Evolutionary conservation across 169 alveolate genomes (phyloP).

Genomic region (Babesia ovata): DNA sequence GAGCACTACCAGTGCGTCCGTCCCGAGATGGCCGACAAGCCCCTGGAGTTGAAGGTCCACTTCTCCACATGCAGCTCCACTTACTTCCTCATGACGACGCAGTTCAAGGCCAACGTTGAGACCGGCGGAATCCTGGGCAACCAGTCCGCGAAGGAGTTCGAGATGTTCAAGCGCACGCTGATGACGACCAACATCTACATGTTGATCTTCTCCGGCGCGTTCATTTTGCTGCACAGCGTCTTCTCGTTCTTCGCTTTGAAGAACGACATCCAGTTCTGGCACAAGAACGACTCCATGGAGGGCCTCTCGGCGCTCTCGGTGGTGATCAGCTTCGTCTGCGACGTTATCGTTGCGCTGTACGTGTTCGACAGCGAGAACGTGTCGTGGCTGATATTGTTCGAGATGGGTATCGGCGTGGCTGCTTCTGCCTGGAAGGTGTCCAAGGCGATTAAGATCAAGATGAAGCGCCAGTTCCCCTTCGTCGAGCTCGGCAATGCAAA

Average conservation of each 20-base stretch:
- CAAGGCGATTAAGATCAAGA: constrained; percentile 88
- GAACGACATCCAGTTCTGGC: constrained; percentile 94
- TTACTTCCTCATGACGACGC: constrained; percentile 34
- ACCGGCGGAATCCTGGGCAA: constrained; percentile 35
- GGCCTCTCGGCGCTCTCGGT: constrained; percentile 93
- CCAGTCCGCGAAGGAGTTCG: constrained; percentile 77
- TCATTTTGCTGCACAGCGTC: constrained; percentile 84
- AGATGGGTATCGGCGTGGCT: constrained; percentile 87
- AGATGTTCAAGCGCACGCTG: constrained; percentile 85
- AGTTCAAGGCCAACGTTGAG: constrained; percentile 37
- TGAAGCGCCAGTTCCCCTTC: constrained; percentile 84
- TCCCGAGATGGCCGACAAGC: constrained; percentile 1
- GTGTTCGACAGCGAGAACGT: constrained; percentile 91
- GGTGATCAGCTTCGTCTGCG: constrained; percentile 84
- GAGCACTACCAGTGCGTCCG: constrained; percentile 42
- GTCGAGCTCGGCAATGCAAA: constrained; percentile 72
- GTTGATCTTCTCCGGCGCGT: constrained; percentile 81
- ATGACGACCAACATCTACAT: constrained; percentile 85
- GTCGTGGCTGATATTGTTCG: constrained; percentile 88
- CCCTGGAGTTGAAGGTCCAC: constrained; percentile 35
- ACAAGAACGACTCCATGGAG: constrained; percentile 90
- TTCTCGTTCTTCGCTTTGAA: constrained; percentile 91
- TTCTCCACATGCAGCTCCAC: constrained; percentile 53
- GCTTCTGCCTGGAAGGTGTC: constrained; percentile 93
- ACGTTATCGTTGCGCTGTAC: constrained; percentile 90